A percentile compares a stretch with the other conserved stretches of the same genome.
Conservation (phyloP, 2,329 filamentous ascomycete species). For the Byssochlamys sp. region DNA sequence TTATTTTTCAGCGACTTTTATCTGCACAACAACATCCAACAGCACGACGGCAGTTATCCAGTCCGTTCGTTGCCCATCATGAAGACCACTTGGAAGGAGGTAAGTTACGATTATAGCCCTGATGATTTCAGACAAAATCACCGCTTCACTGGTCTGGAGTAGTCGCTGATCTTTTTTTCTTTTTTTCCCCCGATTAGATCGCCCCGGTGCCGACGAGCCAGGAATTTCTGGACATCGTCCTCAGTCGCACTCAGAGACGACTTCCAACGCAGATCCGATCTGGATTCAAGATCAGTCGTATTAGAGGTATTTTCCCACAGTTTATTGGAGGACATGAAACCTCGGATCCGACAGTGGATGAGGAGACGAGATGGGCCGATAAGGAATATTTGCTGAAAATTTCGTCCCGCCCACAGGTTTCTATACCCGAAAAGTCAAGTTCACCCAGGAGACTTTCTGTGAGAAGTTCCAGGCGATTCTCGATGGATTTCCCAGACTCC, state of each 20-base stretch:
- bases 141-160: too few species aligned
- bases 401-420: slow-evolving; percentile 49
- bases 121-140: background rate
- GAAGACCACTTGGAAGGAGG: slow-evolving; percentile 54
- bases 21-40: slow-evolving; percentile 6
- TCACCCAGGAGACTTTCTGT: slow-evolving; percentile 89
- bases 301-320: slow-evolving; percentile 49
- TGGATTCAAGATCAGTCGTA: slow-evolving; percentile 92
- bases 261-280: slow-evolving; percentile 91
- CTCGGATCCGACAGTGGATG: background rate
- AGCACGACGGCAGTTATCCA: slow-evolving; percentile 5
- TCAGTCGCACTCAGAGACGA: slow-evolving; percentile 83
- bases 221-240: slow-evolving; percentile 95
- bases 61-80: slow-evolving; percentile 31
- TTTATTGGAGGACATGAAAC: background rate
- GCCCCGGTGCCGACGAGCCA: slow-evolving; percentile 80
- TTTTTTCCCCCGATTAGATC: slow-evolving; percentile 44
- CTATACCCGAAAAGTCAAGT: slow-evolving; percentile 97
- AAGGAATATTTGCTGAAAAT: slow-evolving; percentile 16
- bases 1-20: slow-evolving; percentile 5
- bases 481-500: slow-evolving; percentile 81
- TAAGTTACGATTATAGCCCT: slow-evolving; percentile 16
- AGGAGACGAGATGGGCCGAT: background rate
- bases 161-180: slow-evolving; percentile 27
- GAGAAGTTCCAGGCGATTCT: slow-evolving; percentile 88